Evolutionary conservation across 2,329 filamentous ascomycete genomes (phyloP).

Genomic region (Nannizzia gypsea): DNA sequence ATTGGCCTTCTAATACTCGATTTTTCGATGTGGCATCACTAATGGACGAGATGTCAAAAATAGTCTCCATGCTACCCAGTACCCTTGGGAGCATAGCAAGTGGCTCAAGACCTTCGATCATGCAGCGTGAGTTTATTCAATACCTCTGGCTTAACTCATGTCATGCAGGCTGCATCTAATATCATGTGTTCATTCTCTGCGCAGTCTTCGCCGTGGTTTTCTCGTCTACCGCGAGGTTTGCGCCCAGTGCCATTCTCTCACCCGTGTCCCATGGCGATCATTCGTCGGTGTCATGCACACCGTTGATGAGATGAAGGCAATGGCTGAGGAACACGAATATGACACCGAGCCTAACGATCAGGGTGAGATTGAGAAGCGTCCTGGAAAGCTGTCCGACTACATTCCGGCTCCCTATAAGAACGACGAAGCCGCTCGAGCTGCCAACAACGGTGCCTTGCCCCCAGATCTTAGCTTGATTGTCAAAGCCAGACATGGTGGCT

Average conservation of each 20-base stretch:
- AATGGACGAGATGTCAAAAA: conserved; percentile 12
- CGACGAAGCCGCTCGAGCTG: conserved; percentile 92
- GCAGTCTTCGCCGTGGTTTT: conserved; percentile 92
- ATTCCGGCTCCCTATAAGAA: conserved; percentile 94
- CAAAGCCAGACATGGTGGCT: conserved; percentile 95
- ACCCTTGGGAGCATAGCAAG: conserved; percentile 91
- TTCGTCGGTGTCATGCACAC: conserved; percentile 88
- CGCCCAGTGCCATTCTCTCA: conserved; percentile 92
- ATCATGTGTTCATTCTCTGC: conserved; percentile 10
- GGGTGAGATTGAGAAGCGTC: conserved; percentile 95
- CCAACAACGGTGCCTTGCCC: conserved; percentile 95
- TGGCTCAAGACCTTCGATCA: conserved; percentile 95
- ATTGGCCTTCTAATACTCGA: neutral
- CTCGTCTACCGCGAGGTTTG: conserved; percentile 99
- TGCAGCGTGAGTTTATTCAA: conserved; percentile 59
- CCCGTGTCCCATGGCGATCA: conserved; percentile 82
- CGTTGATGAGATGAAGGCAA: conserved; percentile 91
- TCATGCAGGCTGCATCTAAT: neutral
- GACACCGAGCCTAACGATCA: conserved; percentile 95
- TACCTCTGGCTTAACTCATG: neutral
- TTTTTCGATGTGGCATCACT: conserved; percentile 3
- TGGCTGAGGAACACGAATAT: conserved; percentile 98
- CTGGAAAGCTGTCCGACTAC: conserved; percentile 97
- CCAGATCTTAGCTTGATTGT: conserved; percentile 95
- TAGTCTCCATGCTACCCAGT: conserved; percentile 81